A percentile compares a stretch with the other conserved stretches of the same genome.
These are phyloP conservation scores for Artomyces pyxidatus DNA, from an alignment of 768 basidiomycete species.

Conservation along the genomic window DNA sequence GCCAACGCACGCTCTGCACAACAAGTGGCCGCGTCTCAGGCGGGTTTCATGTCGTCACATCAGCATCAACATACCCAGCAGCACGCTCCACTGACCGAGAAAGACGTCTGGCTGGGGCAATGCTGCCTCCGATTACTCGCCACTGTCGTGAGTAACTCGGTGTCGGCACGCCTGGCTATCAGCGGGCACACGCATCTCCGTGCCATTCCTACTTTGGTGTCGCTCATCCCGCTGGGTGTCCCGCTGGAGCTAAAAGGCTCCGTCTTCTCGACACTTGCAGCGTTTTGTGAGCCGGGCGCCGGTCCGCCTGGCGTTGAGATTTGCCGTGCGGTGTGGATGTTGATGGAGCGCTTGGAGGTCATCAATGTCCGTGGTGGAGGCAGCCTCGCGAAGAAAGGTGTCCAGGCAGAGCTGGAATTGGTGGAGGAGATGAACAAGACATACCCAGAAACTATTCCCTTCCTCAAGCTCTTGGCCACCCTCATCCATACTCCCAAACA, in stretches of 20 bases:
- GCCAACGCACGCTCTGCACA: constrained; percentile 38
- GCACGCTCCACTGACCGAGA: constrained; percentile 43
- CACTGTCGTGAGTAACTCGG: constrained; percentile 65
- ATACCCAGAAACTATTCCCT: constrained; percentile 87
- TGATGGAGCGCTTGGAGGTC: constrained; percentile 80
- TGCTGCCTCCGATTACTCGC: constrained; percentile 76
- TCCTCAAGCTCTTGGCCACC: constrained; percentile 73
- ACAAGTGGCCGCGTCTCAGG: constrained; percentile 21
- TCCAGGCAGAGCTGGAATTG: constrained; percentile 82
- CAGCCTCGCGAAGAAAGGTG: constrained; percentile 58
- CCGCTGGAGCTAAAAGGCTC: constrained; percentile 88
- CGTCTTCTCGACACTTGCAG: constrained; percentile 69
- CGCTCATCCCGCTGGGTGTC: constrained; percentile 70
- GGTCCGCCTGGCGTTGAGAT: constrained; percentile 68
- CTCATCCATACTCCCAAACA: constrained; percentile 80
- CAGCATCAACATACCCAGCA: constrained; percentile 36
- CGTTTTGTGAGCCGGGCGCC: constrained; percentile 79
- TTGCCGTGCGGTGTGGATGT: constrained; percentile 72
- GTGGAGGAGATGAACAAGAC: constrained; percentile 70
- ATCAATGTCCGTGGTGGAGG: constrained; percentile 61
- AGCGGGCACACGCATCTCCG: constrained; percentile 71
- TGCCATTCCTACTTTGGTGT: constrained; percentile 72
- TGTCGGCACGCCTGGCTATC: constrained; percentile 71
- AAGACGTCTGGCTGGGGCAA: constrained; percentile 72
- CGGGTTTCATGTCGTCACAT: constrained; percentile 21